Evolutionary conservation across 441 rosid species (phyloP).

Genomic region (Adansonia madagascariensis): DNA sequence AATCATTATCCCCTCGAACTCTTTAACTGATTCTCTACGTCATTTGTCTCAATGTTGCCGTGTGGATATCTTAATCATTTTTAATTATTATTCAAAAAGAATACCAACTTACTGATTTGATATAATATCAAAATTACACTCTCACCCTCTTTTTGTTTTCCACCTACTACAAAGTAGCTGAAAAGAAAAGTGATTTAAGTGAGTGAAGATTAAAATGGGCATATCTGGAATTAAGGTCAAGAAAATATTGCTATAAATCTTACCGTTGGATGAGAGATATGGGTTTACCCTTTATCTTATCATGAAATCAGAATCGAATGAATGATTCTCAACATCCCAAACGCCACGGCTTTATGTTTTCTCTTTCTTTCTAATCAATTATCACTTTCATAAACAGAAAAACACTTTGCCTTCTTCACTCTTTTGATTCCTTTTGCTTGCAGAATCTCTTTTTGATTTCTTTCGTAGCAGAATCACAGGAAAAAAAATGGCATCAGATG

Average conservation of each 20-base stretch:
- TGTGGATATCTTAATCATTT: constrained; percentile 22
- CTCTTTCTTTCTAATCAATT: not conserved
- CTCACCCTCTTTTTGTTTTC: too few species aligned
- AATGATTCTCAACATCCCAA: constrained; percentile 39
- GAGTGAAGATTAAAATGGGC: constrained; percentile 20
- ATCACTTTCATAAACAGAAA: not conserved
- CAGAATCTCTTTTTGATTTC: not conserved
- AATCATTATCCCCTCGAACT: not conserved
- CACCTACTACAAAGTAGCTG: too few species aligned
- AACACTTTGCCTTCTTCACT: not conserved
- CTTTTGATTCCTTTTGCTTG: not conserved
- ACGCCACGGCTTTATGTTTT: constrained; percentile 26
- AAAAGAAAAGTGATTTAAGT: too few species aligned
- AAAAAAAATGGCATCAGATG: constrained; percentile 51
- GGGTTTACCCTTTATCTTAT: constrained; percentile 31
- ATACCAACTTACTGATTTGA: too few species aligned
- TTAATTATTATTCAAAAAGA: not conserved
- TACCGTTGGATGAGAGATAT: not conserved
- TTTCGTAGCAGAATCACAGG: not conserved
- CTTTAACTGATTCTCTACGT: constrained; percentile 14
- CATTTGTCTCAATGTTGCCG: constrained; percentile 23
- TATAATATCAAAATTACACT: too few species aligned
- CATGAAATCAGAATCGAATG: constrained; percentile 37
- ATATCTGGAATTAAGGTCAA: not conserved
- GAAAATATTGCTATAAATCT: constrained; percentile 31